phyloP scores from a whole-genome alignment of 176 grass and related monocot genomes.

The Avena eriantha region DNA sequence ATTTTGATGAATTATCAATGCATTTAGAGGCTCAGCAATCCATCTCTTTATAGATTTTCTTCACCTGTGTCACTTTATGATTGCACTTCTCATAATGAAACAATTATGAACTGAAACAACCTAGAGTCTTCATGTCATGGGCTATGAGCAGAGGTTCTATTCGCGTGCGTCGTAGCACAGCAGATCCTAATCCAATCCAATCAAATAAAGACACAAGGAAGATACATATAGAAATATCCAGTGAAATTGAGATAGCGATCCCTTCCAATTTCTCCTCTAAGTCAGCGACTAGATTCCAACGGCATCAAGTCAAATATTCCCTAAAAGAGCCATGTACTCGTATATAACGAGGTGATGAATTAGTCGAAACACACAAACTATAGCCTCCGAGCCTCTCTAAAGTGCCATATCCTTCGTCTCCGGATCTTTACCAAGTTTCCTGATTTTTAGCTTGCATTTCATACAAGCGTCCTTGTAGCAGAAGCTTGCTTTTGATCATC shows the following conservation, averaged over 20 bases:
- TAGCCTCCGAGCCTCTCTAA: background rate
- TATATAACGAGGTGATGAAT: background rate
- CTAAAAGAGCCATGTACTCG: slow-evolving; percentile 5
- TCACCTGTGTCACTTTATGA: background rate
- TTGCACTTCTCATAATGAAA: background rate
- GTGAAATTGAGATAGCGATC: background rate
- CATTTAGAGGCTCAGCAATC: background rate
- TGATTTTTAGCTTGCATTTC: slow-evolving; percentile 16
- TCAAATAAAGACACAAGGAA: background rate
- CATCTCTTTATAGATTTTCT: background rate
- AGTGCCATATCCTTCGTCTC: background rate
- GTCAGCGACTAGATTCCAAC: background rate
- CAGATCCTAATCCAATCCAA: background rate
- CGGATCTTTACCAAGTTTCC: background rate
- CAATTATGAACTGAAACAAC: background rate
- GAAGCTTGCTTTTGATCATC: slow-evolving; percentile 30
- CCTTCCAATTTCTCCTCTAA: background rate
- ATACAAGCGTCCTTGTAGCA: slow-evolving; percentile 17
- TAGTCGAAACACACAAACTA: background rate
- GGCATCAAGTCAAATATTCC: background rate
- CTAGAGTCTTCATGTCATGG: background rate
- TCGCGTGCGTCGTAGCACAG: background rate
- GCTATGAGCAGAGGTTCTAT: background rate
- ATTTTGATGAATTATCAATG: background rate
- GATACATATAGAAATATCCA: background rate